A percentile compares a stretch with the other conserved stretches of the same genome.
Conservation (phyloP, 345 rosid genomes). For the Eucalyptus brandiana region DNA sequence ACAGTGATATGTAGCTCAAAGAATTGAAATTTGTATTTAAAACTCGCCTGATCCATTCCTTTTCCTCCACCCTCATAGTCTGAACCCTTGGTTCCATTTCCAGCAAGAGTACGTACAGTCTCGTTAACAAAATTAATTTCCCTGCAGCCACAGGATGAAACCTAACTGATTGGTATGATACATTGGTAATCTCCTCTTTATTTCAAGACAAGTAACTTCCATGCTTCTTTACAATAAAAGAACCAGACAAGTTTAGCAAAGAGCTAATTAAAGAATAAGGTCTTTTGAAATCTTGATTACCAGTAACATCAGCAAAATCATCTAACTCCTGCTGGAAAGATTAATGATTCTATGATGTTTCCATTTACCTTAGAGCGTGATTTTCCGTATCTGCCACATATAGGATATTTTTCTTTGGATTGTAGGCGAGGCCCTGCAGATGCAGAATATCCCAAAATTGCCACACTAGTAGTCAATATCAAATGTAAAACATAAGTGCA, state of each 20-base stretch:
- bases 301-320: neutral
- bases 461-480: neutral
- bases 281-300: neutral
- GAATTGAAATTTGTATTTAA: neutral
- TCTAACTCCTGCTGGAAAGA: neutral
- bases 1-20: neutral
- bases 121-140: constrained; percentile 88
- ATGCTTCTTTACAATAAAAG: neutral
- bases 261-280: neutral
- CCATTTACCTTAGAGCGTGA: constrained; percentile 80
- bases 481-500: neutral
- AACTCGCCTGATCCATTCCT: constrained; percentile 64
- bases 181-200: neutral
- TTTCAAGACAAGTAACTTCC: neutral
- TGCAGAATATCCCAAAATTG: neutral
- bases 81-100: constrained; percentile 92
- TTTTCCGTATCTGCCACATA: constrained; percentile 95
- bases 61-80: constrained; percentile 77
- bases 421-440: constrained; percentile 84
- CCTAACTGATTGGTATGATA: neutral
- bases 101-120: constrained; percentile 72
- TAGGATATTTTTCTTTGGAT: constrained; percentile 73
- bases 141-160: constrained; percentile 15
- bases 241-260: neutral
- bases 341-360: neutral